These are phyloP conservation scores for Daucus carota DNA, from an alignment of 129 eudicot species.

Conservation along the genomic window DNA sequence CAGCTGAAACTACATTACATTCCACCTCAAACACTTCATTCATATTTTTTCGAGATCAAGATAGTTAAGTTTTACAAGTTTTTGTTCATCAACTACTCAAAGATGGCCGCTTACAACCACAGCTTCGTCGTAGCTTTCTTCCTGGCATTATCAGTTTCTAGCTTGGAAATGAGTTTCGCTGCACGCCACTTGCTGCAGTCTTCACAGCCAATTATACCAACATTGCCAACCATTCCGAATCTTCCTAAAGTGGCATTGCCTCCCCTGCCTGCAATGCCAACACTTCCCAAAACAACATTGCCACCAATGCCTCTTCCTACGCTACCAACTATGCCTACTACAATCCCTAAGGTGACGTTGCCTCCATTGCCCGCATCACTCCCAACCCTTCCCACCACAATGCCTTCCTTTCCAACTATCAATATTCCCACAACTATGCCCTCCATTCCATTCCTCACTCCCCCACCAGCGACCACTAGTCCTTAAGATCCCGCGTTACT, in stretches of 20 bases:
- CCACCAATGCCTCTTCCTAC: constrained; percentile 2
- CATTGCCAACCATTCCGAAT: background rate
- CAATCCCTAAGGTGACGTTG: constrained; percentile 9
- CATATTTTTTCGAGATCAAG: background rate
- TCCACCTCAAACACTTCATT: background rate
- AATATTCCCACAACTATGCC: background rate
- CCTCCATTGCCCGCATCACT: constrained; percentile 7
- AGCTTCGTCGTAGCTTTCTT: background rate
- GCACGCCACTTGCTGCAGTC: constrained; percentile 33
- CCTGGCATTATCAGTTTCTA: constrained; percentile 8
- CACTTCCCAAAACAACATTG: constrained; percentile 9
- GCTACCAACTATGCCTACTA: constrained; percentile 4
- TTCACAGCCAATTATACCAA: background rate
- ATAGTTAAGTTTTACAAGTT: background rate
- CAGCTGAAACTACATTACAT: background rate
- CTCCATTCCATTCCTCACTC: constrained; percentile 24
- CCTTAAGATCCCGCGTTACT: background rate
- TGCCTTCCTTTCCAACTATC: background rate
- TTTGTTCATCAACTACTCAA: background rate
- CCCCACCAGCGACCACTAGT: constrained; percentile 16
- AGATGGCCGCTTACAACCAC: constrained; percentile 10
- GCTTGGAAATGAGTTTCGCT: constrained; percentile 14
- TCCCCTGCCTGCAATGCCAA: constrained; percentile 11
- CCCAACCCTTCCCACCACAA: constrained; percentile 5
- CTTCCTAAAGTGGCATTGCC: constrained; percentile 1